A percentile compares a stretch with the other conserved stretches of the same genome.
Conservation (phyloP, 2,329 filamentous ascomycete genomes). For the Ampelomyces quisqualis region DNA sequence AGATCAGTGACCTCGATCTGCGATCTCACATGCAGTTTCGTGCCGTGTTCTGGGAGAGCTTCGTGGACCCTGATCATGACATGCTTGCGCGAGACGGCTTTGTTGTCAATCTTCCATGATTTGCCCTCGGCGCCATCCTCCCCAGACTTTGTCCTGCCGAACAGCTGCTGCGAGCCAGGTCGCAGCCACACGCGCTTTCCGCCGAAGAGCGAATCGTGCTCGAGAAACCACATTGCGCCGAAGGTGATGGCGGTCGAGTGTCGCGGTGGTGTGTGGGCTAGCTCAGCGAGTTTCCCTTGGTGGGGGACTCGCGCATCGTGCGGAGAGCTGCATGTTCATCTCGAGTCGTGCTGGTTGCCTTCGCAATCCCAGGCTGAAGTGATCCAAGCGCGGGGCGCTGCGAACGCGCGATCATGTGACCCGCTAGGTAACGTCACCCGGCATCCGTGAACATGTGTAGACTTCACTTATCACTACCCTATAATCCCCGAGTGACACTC, state of each 20-base stretch:
- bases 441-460: neutral
- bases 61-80: conserved; percentile 71
- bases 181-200: conserved; percentile 77
- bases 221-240: conserved; percentile 54
- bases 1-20: conserved; percentile 72
- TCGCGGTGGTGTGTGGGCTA: neutral
- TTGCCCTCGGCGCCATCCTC: conserved; percentile 37
- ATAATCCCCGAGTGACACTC: too few species aligned
- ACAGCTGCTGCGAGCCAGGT: conserved; percentile 80
- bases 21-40: conserved; percentile 65
- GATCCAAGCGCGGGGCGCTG: conserved; percentile 3
- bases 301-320: conserved; percentile 2
- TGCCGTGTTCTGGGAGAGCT: conserved; percentile 66
- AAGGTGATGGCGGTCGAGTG: neutral
- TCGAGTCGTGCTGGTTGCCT: conserved; percentile 2
- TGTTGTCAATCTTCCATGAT: conserved; percentile 66
- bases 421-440: neutral
- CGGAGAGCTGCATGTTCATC: neutral
- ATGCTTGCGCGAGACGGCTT: conserved; percentile 86
- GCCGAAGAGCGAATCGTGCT: conserved; percentile 58
- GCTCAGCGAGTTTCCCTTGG: too few species aligned
- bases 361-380: conserved; percentile 7
- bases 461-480: too few species aligned
- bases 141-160: conserved; percentile 75
- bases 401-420: conserved; percentile 10